Base-by-base conservation (phyloP, 768 basidiomycete species). In the Amanita thiersii region DNA sequence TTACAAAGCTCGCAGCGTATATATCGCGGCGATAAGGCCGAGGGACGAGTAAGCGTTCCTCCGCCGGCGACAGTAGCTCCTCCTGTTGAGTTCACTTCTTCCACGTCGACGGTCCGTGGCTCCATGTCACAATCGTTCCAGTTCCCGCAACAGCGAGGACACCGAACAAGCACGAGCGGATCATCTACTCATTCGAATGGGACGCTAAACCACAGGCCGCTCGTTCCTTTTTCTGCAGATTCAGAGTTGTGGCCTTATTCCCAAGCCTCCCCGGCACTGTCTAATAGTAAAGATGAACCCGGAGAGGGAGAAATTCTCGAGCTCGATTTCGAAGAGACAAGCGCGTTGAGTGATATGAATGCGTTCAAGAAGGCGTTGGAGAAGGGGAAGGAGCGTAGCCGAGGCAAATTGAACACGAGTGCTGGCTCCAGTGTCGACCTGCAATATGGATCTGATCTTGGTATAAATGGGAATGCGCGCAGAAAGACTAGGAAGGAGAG, bases 241-340 rank as follows among this genome's bases (percentile, higher is more conserved):
- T 77, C 80, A 5, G 77, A 81, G 24, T 63, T 85, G 11, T 86
- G 82, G 83, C 81, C 84, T 3, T 81, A 82, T 51, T 71, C 75
- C 0, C 75, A 70, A 28, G 61, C 61, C 3, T 66, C 67, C 8
- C 59, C 66, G 35, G 61, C 68, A 43, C 53, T 52, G 18, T 46
- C 53, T 43, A 37, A 41, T 18, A 46, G 51, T 44, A 62, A 61
- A 28, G 63, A 61, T 2, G 53, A 54, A n/a, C n/a, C n/a, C 7
- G 66, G 67, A n/a, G 73, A 73, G 4, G 67, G 66, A 3, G 83
- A 82, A 41, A 74, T 87, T 18, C 71, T 86, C 7, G 85, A 86
- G 56, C 74, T 87, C 38, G 81, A 83, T 55, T 87, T 84, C 51
- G 69, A 70, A 4, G 85, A 86, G 42, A 86, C 73, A 31, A 79